Conservation (phyloP, 2,329 filamentous ascomycete genomes). For the Venturia aucupariae region DNA sequence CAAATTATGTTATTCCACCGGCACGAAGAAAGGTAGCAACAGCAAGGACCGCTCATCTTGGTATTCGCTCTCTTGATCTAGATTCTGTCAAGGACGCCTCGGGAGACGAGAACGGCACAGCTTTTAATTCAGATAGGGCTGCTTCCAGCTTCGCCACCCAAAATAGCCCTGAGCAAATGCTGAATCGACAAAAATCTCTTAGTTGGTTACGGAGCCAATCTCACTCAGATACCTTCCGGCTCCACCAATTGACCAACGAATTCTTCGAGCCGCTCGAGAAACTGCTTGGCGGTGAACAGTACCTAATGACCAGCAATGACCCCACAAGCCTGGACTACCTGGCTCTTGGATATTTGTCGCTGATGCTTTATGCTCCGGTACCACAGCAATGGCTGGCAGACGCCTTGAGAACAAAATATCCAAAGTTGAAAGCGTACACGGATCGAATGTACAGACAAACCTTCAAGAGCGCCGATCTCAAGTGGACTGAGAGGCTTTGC, state of each 20-base stretch:
- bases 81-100: background rate
- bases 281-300: constrained; percentile 47
- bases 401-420: constrained; percentile 43
- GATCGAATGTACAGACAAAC: constrained; percentile 22
- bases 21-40: constrained; percentile 62
- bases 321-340: constrained; percentile 67
- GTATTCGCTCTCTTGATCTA: constrained; percentile 12
- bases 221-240: constrained; percentile 62
- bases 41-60: constrained; percentile 48
- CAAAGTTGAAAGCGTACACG: constrained; percentile 30
- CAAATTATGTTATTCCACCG: constrained; percentile 78
- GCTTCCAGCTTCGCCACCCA: background rate
- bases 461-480: background rate
- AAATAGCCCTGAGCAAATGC: background rate
- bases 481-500: background rate
- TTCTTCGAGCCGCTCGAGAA: constrained; percentile 64
- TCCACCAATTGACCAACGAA: constrained; percentile 62
- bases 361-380: constrained; percentile 57
- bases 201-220: constrained; percentile 50
- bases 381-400: constrained; percentile 55
- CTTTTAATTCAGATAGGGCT: background rate
- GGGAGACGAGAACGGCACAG: background rate
- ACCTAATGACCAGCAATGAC: constrained; percentile 43
- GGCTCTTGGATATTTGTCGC: constrained; percentile 65
- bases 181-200: constrained; percentile 3